phyloP scores from a whole-genome alignment of 768 basidiomycete species.

The Lepiota brunneoincarnata region DNA sequence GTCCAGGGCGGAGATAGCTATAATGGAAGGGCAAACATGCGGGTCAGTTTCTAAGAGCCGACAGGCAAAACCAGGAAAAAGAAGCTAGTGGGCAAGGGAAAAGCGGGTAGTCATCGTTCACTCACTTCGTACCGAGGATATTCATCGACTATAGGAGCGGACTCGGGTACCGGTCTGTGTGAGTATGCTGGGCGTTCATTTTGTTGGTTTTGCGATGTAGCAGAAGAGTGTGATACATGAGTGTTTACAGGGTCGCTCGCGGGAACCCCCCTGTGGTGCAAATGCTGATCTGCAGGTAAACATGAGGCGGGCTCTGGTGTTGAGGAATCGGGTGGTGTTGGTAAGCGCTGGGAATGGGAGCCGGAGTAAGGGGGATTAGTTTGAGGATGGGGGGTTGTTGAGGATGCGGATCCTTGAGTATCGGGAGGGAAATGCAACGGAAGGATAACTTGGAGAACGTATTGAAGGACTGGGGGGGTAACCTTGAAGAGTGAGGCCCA shows the following conservation, averaged over 20 bases:
- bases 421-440: neutral
- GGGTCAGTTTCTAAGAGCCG: neutral
- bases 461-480: neutral
- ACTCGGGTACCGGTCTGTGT: too few species aligned
- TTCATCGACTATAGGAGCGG: too few species aligned
- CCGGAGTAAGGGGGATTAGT: neutral
- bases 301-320: slow-evolving; percentile 1
- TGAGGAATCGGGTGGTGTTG: slow-evolving; percentile 18
- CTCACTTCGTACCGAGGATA: too few species aligned
- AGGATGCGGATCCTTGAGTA: neutral
- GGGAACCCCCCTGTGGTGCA: neutral
- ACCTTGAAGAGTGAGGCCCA: slow-evolving; percentile 8
- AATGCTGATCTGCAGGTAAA: neutral
- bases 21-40: neutral
- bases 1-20: slow-evolving; percentile 6
- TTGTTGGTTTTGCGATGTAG: too few species aligned
- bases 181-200: too few species aligned
- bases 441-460: neutral
- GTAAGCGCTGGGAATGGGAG: slow-evolving; percentile 9
- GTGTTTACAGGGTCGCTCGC: neutral
- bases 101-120: too few species aligned
- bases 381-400: neutral
- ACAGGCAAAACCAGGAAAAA: neutral
- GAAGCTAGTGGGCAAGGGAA: too few species aligned
- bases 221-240: neutral